Evolutionary conservation across 495 filamentous ascomycete species (phyloP).

Genomic region (Aeminium ludgeri): DNA sequence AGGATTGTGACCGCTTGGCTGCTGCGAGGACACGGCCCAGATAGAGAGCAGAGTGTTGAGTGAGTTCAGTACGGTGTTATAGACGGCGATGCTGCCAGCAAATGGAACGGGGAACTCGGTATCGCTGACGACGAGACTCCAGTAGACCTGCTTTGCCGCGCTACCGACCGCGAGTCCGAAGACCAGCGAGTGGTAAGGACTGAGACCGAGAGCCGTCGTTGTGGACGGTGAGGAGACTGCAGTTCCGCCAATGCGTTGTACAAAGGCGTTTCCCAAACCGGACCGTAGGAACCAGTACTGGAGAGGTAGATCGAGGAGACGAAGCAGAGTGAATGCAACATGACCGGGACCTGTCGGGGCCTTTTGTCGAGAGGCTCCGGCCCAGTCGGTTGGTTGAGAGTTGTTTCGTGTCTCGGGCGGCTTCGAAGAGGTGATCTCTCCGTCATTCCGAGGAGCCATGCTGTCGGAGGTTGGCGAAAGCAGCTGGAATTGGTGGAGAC

Average conservation of each 20-base stretch:
- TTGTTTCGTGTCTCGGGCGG: neutral
- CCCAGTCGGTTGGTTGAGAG: neutral
- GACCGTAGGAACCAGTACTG: constrained; percentile 5
- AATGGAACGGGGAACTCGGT: neutral
- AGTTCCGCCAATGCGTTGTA: neutral
- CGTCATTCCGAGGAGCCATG: too few species aligned
- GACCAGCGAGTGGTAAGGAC: constrained; percentile 2
- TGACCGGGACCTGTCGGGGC: neutral
- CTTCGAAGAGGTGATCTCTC: neutral
- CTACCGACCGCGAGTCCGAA: constrained; percentile 5
- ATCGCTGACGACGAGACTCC: constrained; percentile 3
- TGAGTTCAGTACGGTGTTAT: constrained; percentile 9
- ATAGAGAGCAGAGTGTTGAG: constrained; percentile 6
- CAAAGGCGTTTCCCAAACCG: neutral
- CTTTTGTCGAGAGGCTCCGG: neutral
- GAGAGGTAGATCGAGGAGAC: constrained; percentile 1
- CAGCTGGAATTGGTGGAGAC: too few species aligned
- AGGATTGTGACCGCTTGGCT: neutral
- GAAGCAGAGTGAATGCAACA: constrained; percentile 2
- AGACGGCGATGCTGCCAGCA: neutral
- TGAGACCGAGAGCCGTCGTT: neutral
- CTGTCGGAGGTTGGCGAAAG: too few species aligned
- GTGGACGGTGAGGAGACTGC: neutral
- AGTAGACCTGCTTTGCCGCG: constrained; percentile 11
- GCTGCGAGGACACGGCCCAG: constrained; percentile 8